A percentile compares a stretch with the other conserved stretches of the same genome.
Evolutionary conservation across 768 basidiomycete genomes (phyloP).

Genomic region (Lentinus tigrinus): DNA sequence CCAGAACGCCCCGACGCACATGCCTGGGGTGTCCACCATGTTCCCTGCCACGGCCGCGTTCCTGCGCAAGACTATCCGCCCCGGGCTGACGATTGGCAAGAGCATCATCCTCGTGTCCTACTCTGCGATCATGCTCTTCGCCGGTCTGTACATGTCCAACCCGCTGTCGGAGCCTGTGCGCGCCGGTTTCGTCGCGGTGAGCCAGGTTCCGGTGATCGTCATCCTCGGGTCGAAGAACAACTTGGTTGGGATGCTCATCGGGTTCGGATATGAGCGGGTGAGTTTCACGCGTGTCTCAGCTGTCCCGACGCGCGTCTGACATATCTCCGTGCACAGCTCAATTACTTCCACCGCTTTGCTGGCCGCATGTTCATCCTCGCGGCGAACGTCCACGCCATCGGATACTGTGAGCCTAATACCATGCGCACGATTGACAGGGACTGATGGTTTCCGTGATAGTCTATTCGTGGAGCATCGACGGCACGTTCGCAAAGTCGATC

Average conservation of each 20-base stretch:
- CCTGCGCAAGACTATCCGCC: constrained; percentile 33
- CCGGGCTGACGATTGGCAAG: constrained; percentile 37
- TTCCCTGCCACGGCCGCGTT: constrained; percentile 28
- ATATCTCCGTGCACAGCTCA: constrained; percentile 6
- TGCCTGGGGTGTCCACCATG: constrained; percentile 11
- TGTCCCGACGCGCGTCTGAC: background rate
- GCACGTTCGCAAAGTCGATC: constrained; percentile 38
- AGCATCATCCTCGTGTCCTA: constrained; percentile 40
- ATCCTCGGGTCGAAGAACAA: constrained; percentile 51
- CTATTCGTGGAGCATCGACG: constrained; percentile 51
- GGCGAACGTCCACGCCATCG: constrained; percentile 41
- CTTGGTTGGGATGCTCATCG: constrained; percentile 37
- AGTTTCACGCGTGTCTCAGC: constrained; percentile 3
- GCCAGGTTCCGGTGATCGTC: constrained; percentile 46
- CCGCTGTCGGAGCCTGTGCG: constrained; percentile 36
- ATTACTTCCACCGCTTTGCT: constrained; percentile 55
- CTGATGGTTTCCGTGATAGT: constrained; percentile 38
- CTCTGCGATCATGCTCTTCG: constrained; percentile 34
- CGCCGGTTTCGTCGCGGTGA: constrained; percentile 37
- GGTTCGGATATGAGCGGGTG: constrained; percentile 49
- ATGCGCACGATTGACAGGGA: background rate
- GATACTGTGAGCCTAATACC: constrained; percentile 34
- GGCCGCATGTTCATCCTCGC: constrained; percentile 43
- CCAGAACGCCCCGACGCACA: constrained; percentile 12
- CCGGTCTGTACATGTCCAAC: constrained; percentile 33